A percentile compares a stretch with the other conserved stretches of the same genome.
Evolutionary conservation across 148 eudicot genomes (phyloP).

Genomic region (Oxyria digyna): DNA sequence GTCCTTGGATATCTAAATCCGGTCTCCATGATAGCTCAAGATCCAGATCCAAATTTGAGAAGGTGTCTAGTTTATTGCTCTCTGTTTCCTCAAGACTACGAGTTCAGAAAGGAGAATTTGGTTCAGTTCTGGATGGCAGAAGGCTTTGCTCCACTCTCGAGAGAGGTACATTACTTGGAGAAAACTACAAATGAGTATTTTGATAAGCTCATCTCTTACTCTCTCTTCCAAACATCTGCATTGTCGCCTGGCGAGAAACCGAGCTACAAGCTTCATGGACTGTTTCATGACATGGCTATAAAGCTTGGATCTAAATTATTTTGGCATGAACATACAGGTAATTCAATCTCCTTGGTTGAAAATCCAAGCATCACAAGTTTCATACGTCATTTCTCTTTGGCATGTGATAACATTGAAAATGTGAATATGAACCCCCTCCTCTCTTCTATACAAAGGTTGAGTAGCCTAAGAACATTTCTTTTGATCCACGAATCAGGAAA

Average conservation of each 20-base stretch:
- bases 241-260: background rate
- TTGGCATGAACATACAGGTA: background rate
- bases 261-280: background rate
- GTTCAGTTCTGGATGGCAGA: background rate
- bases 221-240: background rate
- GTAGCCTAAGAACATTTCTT: background rate
- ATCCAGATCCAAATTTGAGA: background rate
- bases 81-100: background rate
- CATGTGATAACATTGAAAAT: background rate
- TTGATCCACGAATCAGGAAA: background rate
- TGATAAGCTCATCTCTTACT: background rate
- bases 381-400: background rate
- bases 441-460: background rate
- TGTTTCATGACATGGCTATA: background rate
- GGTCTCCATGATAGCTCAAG: background rate
- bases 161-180: background rate
- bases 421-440: too few relatives aligned
- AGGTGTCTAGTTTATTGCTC: background rate
- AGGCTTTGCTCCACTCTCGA: background rate
- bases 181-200: background rate
- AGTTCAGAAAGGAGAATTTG: background rate
- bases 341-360: background rate
- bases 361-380: background rate
- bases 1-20: background rate
- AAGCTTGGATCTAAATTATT: background rate